phyloP scores from a whole-genome alignment of 192 early-diverging fungal species.

The Thoreauomyces humboldtii region DNA sequence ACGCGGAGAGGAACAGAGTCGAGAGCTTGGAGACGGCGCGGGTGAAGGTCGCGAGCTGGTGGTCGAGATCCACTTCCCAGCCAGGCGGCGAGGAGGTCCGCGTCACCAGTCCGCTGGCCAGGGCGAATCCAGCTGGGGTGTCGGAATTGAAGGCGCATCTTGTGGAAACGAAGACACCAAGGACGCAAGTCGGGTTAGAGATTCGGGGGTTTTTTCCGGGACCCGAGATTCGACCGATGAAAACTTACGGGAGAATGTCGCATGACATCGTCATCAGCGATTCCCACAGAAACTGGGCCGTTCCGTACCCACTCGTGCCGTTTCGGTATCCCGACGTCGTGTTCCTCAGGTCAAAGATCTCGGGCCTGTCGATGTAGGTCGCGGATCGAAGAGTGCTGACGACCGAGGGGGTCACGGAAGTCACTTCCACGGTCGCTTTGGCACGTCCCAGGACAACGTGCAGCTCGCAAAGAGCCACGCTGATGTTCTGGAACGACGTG shows the following conservation, averaged over 20 bases:
- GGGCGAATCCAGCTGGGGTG: not conserved
- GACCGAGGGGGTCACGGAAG: not conserved
- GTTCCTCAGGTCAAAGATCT: not conserved
- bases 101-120: not conserved
- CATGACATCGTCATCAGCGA: not conserved
- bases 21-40: not conserved
- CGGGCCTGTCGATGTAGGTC: not conserved
- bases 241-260: not conserved
- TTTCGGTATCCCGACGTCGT: not conserved
- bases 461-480: not conserved
- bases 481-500: not conserved
- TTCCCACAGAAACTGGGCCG: not conserved
- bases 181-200: no score
- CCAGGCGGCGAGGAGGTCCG: no score
- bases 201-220: no score
- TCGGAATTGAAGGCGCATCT: not conserved
- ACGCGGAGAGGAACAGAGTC: not conserved
- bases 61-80: no score
- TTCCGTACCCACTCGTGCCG: not conserved
- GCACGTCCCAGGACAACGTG: not conserved
- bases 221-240: no score
- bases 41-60: no score
- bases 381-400: not conserved
- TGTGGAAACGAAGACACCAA: no score
- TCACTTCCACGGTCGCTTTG: not conserved